Base-by-base conservation (phyloP, 805 yeast species). In the Metschnikowia arizonensis region DNA sequence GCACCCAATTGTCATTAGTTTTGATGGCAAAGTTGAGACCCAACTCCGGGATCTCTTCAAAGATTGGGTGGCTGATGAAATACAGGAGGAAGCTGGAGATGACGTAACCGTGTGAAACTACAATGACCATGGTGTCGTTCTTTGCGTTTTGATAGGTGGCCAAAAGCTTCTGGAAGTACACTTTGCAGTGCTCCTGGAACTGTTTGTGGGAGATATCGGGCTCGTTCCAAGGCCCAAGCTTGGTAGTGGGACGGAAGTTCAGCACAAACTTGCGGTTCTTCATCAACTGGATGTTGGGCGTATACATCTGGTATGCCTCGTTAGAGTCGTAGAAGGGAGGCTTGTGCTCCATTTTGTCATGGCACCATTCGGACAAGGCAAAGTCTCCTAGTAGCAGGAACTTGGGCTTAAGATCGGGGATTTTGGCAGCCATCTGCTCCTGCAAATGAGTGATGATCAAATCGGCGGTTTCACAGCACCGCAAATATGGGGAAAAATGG, bases 311-410 rank as follows among this genome's bases (percentile, higher is more conserved):
- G 54, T 71, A 71, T 3, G 74, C 76, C 52, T 71, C 74, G 43
- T 68, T 66, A 42, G 72, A 65, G 55, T 71, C 76, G 31, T 53
- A 47, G 48, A 66, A 68, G 4, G 74, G 75, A 9, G 75, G 74
- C 49, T 69, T 64, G 40, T 67, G 60, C 42, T 53, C 57, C 75
- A 70, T 69, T 30, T 63, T 61, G 40, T 71, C 75, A 47, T 71
- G 76, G 50, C 71, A 60, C 76, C 76, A 71, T 49, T 71, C 76
- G 35, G 69, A 62, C 14, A 71, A 54, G 10, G 75, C 76, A 62
- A 71, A 71, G 50, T 71, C 76, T 9, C 74, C 69, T 42, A 69
- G 53, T 24, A 71, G 58, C 48, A 66, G 75, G 54, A 64, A 68
- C 45, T 68, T 48, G 23, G 66, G 45, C 50, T 64, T 66, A 42